Evolutionary conservation across 148 eudicot species (phyloP).

Genomic region (Cornus kousa): DNA sequence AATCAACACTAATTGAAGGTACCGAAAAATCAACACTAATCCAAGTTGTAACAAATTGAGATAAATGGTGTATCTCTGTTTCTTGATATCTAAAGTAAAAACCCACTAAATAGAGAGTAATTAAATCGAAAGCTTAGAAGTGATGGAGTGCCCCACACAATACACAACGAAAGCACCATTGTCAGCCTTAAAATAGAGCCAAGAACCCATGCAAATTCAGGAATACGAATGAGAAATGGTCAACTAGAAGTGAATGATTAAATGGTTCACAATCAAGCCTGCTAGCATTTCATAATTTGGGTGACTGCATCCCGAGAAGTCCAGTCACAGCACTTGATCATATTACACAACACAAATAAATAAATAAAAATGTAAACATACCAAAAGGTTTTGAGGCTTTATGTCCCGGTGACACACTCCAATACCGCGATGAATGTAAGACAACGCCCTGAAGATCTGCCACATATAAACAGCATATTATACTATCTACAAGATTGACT

Average conservation of each 20-base stretch:
- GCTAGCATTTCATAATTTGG: not conserved
- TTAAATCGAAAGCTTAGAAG: not conserved
- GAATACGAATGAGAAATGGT: not conserved
- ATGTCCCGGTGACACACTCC: constrained; percentile 73
- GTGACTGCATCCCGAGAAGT: not conserved
- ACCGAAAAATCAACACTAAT: not conserved
- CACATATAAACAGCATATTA: constrained; percentile 15
- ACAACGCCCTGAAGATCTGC: constrained; percentile 67
- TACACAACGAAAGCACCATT: not conserved
- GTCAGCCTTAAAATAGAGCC: not conserved
- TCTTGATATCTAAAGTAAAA: not conserved
- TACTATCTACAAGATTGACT: not conserved
- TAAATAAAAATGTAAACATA: constrained; percentile 17
- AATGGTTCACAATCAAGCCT: not conserved
- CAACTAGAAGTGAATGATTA: not conserved
- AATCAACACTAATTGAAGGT: not conserved
- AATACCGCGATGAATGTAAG: constrained; percentile 58
- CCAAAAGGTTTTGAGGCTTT: constrained; percentile 69
- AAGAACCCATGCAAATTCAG: not conserved
- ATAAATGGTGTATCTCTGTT: not conserved
- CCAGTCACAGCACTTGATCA: not conserved
- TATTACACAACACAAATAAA: not conserved
- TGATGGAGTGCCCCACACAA: too few relatives aligned
- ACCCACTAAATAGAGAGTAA: not conserved
- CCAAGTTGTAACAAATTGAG: not conserved